Percentiles rank a stretch among this genome's conserved stretches.
These are phyloP conservation scores for Colletotrichum shisoi DNA, from an alignment of 2,329 filamentous ascomycete species.

Conservation along the genomic window DNA sequence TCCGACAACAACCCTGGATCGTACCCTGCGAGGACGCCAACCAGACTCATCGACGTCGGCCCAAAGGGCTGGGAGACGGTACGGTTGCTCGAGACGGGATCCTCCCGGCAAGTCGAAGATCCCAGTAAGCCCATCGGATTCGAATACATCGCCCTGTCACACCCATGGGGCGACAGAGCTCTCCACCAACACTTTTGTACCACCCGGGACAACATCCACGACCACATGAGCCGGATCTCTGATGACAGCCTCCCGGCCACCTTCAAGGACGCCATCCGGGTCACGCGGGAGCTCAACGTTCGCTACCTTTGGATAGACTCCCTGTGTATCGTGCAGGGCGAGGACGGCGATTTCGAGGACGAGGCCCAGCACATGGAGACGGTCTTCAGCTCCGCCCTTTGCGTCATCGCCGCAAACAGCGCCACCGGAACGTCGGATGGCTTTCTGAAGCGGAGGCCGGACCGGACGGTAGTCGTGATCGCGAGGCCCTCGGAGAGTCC, in stretches of 20 bases:
- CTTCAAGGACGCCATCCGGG: constrained; percentile 26
- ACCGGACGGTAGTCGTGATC: background rate
- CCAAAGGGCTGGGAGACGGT: background rate
- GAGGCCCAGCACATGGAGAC: constrained; percentile 20
- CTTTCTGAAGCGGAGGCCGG: background rate
- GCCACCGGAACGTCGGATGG: background rate
- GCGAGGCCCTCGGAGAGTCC: background rate
- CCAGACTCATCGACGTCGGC: background rate
- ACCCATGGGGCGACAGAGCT: background rate
- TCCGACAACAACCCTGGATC: too few relatives aligned
- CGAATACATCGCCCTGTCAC: constrained; percentile 13
- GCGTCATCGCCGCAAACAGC: constrained; percentile 6
- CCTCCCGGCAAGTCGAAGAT: too few relatives aligned
- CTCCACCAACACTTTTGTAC: background rate
- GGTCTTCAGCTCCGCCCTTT: constrained; percentile 11
- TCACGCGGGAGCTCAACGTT: constrained; percentile 26
- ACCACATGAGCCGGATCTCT: background rate
- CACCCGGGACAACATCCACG: background rate
- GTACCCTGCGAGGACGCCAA: background rate
- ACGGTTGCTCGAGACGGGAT: background rate
- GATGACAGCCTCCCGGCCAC: constrained; percentile 24
- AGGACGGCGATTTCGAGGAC: constrained; percentile 12
- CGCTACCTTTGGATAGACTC: constrained; percentile 40
- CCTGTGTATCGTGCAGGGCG: constrained; percentile 41
- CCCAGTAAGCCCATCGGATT: too few relatives aligned